Percentiles rank a stretch among this genome's conserved stretches.
Evolutionary conservation across 2,329 filamentous ascomycete species (phyloP).

Genomic region (Colletotrichum sansevieriae): DNA sequence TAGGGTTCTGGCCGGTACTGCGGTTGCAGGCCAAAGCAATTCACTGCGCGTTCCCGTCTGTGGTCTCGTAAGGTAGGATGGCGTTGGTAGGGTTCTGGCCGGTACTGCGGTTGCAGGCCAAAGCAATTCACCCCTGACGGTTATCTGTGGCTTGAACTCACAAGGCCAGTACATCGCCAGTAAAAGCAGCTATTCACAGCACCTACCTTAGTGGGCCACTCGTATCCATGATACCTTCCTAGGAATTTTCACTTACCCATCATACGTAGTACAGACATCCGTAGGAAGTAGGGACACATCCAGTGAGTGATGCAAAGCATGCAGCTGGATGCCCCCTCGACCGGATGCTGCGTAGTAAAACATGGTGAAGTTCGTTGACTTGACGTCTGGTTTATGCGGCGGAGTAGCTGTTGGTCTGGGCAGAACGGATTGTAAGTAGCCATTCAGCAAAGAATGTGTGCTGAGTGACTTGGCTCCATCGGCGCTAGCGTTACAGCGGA

Average conservation of each 20-base stretch:
- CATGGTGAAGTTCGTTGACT: slow-evolving; percentile 30
- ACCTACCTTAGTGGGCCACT: too few species aligned
- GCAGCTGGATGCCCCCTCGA: slow-evolving; percentile 20
- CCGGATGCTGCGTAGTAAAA: slow-evolving; percentile 41
- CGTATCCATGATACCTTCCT: too few species aligned
- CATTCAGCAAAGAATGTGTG: background rate
- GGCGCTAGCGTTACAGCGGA: slow-evolving; percentile 29
- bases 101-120: background rate
- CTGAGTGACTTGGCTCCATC: slow-evolving; percentile 19
- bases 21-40: too few species aligned
- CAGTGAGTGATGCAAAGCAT: background rate
- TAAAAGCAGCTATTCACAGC: too few species aligned
- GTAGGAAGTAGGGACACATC: background rate
- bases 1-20: background rate
- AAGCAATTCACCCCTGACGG: too few species aligned
- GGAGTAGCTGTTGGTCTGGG: slow-evolving; percentile 33
- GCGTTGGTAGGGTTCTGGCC: background rate
- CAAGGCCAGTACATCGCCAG: too few species aligned
- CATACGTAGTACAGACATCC: background rate
- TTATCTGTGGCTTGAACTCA: too few species aligned
- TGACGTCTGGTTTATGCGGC: slow-evolving; percentile 37
- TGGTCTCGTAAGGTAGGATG: slow-evolving; percentile 1
- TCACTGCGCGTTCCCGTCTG: slow-evolving; percentile 20
- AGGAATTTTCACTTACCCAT: too few species aligned
- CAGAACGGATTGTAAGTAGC: slow-evolving; percentile 4